Evolutionary conservation across 108 stramenopile genomes (phyloP).

Genomic region (Discostella stelligeroides): DNA sequence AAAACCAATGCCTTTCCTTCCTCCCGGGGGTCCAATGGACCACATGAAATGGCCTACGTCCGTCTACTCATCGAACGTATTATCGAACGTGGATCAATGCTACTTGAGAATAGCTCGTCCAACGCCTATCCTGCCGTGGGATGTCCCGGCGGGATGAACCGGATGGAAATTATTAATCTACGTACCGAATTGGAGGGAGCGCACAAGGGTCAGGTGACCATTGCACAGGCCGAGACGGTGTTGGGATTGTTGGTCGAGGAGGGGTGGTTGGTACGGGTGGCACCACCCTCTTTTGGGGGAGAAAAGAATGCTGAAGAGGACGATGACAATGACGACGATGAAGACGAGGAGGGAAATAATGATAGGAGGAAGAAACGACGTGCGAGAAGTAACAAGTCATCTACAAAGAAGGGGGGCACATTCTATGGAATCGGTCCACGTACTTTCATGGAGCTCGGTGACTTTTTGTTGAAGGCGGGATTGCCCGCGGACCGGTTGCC

Average conservation of each 20-base stretch:
- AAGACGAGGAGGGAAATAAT: not conserved
- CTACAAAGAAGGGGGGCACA: constrained; percentile 33
- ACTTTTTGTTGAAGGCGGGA: constrained; percentile 57
- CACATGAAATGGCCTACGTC: constrained; percentile 62
- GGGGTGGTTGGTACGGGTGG: constrained; percentile 50
- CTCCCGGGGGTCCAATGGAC: constrained; percentile 17
- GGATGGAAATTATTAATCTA: constrained; percentile 67
- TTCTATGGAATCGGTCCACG: constrained; percentile 66
- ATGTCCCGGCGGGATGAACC: constrained; percentile 37
- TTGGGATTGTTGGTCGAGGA: constrained; percentile 32
- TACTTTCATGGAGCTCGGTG: constrained; percentile 62
- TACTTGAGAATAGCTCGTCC: constrained; percentile 5
- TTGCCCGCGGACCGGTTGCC: constrained; percentile 62
- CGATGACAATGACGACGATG: constrained; percentile 22
- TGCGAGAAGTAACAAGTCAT: too few species aligned
- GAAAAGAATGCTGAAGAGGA: constrained; percentile 10
- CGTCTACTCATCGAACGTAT: constrained; percentile 54
- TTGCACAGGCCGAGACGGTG: constrained; percentile 48
- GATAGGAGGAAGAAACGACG: constrained; percentile 19
- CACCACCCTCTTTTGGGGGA: constrained; percentile 41
- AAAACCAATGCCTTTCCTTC: constrained; percentile 34
- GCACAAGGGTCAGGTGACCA: constrained; percentile 45
- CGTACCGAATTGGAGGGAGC: constrained; percentile 54
- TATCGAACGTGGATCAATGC: constrained; percentile 37
- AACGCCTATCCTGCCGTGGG: constrained; percentile 16